phyloP scores from a whole-genome alignment of 1,284 basidiomycete genomes.

The Lignosus rhinocerotis region DNA sequence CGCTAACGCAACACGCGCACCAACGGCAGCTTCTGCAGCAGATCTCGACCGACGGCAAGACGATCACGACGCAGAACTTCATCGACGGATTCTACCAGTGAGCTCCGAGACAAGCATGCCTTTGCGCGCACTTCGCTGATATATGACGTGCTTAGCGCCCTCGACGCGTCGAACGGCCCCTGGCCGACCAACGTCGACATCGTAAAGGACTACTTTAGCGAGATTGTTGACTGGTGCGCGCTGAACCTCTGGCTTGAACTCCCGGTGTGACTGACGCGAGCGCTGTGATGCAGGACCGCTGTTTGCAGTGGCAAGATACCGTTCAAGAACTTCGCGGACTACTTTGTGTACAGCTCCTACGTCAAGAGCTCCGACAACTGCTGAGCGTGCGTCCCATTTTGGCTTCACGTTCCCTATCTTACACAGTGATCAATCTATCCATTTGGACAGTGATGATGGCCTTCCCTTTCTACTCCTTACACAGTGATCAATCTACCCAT shows the following conservation, averaged over 20 bases:
- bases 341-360: slow-evolving; percentile 1
- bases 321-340: slow-evolving; percentile 4
- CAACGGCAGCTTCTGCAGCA: not conserved
- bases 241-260: too few species aligned
- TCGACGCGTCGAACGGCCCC: not conserved
- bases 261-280: not conserved
- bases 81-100: slow-evolving; percentile 4
- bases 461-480: too few species aligned
- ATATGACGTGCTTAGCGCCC: not conserved
- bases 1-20: too few species aligned
- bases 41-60: slow-evolving; percentile 1
- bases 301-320: not conserved
- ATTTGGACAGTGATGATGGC: too few species aligned
- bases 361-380: not conserved
- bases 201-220: not conserved
- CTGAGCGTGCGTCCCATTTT: not conserved
- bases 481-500: too few species aligned
- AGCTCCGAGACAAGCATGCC: not conserved
- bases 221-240: not conserved
- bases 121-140: not conserved
- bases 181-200: not conserved
- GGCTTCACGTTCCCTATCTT: not conserved
- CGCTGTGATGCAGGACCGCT: not conserved
- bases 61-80: slow-evolving; percentile 1
- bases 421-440: too few species aligned